phyloP scores from a whole-genome alignment of 2,329 filamentous ascomycete genomes.

The Hirsutella rhossiliensis region DNA sequence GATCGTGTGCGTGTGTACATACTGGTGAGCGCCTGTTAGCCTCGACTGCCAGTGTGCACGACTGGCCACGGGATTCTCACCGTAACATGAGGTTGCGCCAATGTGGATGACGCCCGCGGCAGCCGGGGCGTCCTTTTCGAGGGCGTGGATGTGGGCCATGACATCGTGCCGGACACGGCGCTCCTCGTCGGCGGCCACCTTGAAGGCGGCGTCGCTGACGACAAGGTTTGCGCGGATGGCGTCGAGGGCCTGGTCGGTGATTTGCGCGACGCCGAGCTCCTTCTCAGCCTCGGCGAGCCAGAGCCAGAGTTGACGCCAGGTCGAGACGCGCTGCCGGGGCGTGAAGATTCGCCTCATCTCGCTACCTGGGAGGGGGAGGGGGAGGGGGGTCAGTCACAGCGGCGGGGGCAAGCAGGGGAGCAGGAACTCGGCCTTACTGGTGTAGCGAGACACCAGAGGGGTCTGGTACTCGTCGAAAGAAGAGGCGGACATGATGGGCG shows the following conservation, averaged over 20 bases:
- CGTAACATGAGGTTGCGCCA: slow-evolving; percentile 26
- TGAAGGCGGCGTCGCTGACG: slow-evolving; percentile 70
- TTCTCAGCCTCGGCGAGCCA: slow-evolving; percentile 72
- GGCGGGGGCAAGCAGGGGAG: neutral
- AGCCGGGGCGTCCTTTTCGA: slow-evolving; percentile 59
- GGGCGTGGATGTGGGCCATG: slow-evolving; percentile 65
- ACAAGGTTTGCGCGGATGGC: slow-evolving; percentile 63
- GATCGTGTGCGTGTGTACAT: neutral
- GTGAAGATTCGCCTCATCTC: slow-evolving; percentile 77
- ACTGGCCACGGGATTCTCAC: slow-evolving; percentile 12
- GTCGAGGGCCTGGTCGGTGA: slow-evolving; percentile 61
- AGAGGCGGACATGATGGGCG: neutral
- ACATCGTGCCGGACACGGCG: slow-evolving; percentile 53
- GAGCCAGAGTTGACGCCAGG: slow-evolving; percentile 79
- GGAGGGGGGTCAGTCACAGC: slow-evolving; percentile 4
- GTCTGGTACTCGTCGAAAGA: slow-evolving; percentile 1
- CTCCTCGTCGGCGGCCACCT: slow-evolving; percentile 64
- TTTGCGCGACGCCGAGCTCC: slow-evolving; percentile 61
- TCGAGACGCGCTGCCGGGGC: slow-evolving; percentile 59
- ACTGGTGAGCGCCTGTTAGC: neutral
- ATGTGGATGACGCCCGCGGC: slow-evolving; percentile 73
- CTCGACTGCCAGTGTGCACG: neutral
- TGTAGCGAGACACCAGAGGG: slow-evolving; percentile 1
- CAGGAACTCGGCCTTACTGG: neutral
- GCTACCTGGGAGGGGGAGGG: neutral